Base-by-base conservation (phyloP, 306 rosid genomes). In the Potentilla sterilis region DNA sequence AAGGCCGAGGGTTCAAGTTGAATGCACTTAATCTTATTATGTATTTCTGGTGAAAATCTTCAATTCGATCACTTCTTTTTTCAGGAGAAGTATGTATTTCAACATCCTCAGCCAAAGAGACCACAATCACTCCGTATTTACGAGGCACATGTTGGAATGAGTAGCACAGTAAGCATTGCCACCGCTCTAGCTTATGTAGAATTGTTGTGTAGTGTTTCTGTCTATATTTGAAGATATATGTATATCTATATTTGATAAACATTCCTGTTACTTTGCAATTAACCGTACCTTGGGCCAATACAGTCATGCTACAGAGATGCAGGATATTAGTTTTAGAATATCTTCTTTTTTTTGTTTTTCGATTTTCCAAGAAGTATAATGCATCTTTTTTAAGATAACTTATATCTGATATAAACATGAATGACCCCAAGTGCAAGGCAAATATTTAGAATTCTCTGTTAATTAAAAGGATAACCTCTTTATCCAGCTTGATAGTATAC, bases 101-200 rank as follows among this genome's bases (percentile, higher is more conserved):
- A 89, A 77, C 92, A 96, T 83, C 88, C 97, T 67, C 97, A 80
- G 84, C 99, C 99, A 19, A 88, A 87, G 82, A 92, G 84, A 81
- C 99, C 99, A 73, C 83, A 87, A 40, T 90, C 99, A 81, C 97
- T 96, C 64, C 86, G 99, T 81, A 90, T 96, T 83, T 96, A 96
- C 54, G 99, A 96, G 84, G 67, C 97, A 57, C 99, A 96, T 69
- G 86, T 96, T 38, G 99, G 99, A 82, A 96, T 96, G 99, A 96
- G 99, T 75, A 96, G 99, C 83, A 87, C 91, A 85, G 99, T 96
- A 79, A n/a, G 89, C 72, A 82, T 75, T 69, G 70, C 72, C 47
- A 44, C 40, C 69, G 76, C 70, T 73, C 72, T 81, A 34, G 68
- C 80, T 79, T 59, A 28, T 85, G 75, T 80, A 70, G 74, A 66